Evolutionary conservation across 805 yeast genomes (phyloP), one percentile per base, ranked within the genome.

Genomic region (Wickerhamiella bombiphila): DNA sequence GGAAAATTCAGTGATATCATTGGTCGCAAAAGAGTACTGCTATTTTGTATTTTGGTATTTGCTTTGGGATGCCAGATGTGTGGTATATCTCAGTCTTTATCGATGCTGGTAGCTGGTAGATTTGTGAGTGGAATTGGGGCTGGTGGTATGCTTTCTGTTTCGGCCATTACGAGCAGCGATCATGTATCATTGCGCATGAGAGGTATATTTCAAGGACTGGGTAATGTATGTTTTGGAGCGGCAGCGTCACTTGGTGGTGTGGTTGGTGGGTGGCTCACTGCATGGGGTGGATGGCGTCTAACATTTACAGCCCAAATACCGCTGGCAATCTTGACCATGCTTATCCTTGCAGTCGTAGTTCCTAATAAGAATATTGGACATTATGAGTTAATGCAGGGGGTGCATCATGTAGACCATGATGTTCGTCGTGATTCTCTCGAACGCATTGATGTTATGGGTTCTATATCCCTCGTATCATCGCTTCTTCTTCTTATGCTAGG

Each of bases 51-150:
- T 25, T 39, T 55, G 13, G 48, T 63, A 39, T 69, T 70, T 45
- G 66, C 60, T 3, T 14, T 66, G 11, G 74, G 74, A 15, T 67
- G 72, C 48, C 45, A 62, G n/a, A 39, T 69, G 19, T 68, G 72
- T 39, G 86, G 80, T 1, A 44, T 70, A 3, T 57, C 82, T 1
- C 53, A 48, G 15, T 60, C 64, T 20, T 70, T 79, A 68, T 56
- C 63, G 42, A 64, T 68, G 65, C 58, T 79, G 28, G 75, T 80
- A 37, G 76, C 70, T 2, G 88, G 85, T 1, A 65, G 93, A 48
- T 76, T 81, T 43, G 64, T 83, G 36, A 75, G 93, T 19, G 95
- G 95, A 15, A 68, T 80, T 40, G 94, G 94, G 9, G 94, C 93
- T n/a, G 91, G 93, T 4, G 94, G 94, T 1, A 69, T 83, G 51